phyloP scores from a whole-genome alignment of 208 protist species.

The Trypanosoma platydactyli region DNA sequence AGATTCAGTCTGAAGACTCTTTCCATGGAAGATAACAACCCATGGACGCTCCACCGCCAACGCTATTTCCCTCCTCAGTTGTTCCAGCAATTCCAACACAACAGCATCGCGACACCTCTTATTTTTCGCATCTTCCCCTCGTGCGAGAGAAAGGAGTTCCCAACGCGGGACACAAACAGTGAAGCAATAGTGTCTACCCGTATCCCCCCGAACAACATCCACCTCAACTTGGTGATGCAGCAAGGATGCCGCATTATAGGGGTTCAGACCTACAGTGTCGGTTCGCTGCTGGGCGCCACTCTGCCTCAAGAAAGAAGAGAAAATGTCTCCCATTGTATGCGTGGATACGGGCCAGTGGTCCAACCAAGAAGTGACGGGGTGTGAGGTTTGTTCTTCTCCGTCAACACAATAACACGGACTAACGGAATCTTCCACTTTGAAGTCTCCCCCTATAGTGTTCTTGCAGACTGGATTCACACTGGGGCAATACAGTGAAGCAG shows the following conservation, averaged over 20 bases:
- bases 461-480: neutral
- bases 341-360: neutral
- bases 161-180: conserved; percentile 15
- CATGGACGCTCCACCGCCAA: conserved; percentile 2
- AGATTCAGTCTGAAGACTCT: conserved; percentile 21
- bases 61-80: neutral
- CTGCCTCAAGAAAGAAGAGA: neutral
- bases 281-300: neutral
- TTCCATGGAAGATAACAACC: conserved; percentile 23
- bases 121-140: neutral
- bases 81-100: conserved; percentile 15
- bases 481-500: neutral
- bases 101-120: conserved; percentile 10
- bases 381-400: neutral
- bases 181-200: conserved; percentile 26
- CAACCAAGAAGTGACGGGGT: neutral
- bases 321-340: neutral
- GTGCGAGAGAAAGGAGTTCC: neutral
- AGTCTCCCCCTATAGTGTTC: too few relatives aligned
- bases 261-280: neutral
- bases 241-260: neutral
- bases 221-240: conserved; percentile 13
- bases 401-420: neutral
- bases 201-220: conserved; percentile 36
- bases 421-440: neutral